Percentiles rank a stretch among this genome's conserved stretches.
Evolutionary conservation across 1,284 basidiomycete genomes (phyloP).

Genomic region (Trichosporon coremiiforme): DNA sequence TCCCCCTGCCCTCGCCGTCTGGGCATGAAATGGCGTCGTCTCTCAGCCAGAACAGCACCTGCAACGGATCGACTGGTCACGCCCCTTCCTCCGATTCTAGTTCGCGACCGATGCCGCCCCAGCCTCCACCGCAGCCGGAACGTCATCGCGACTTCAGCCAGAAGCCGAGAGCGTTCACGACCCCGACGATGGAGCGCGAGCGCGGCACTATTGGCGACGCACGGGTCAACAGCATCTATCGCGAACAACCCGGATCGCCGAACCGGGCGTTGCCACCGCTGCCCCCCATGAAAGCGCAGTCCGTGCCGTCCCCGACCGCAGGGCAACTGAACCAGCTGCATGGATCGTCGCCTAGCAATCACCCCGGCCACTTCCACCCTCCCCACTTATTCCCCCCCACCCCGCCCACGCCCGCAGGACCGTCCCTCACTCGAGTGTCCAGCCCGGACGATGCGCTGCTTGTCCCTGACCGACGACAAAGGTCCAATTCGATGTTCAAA

Average conservation of each 20-base stretch:
- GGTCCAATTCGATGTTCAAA: constrained; percentile 33
- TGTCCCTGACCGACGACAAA: constrained; percentile 26
- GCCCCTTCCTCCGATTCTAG: not conserved
- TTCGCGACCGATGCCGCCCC: constrained; percentile 35
- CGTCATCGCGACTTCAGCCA: constrained; percentile 36
- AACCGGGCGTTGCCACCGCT: constrained; percentile 44
- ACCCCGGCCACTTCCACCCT: constrained; percentile 25
- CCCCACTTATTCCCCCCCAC: constrained; percentile 26
- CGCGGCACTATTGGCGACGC: not conserved
- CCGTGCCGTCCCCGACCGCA: constrained; percentile 22
- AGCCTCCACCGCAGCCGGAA: constrained; percentile 51
- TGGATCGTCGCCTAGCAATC: constrained; percentile 15
- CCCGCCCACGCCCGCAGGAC: constrained; percentile 20
- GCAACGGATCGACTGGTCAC: constrained; percentile 1
- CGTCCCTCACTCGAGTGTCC: constrained; percentile 29
- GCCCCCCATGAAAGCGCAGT: constrained; percentile 31
- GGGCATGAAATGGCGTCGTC: not conserved
- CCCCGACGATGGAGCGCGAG: constrained; percentile 31
- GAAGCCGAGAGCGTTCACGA: constrained; percentile 41
- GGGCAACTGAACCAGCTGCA: constrained; percentile 21
- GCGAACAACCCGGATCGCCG: constrained; percentile 36
- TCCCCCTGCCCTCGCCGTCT: constrained; percentile 3
- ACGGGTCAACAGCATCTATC: constrained; percentile 7
- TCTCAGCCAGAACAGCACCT: constrained; percentile 4
- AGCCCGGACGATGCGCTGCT: constrained; percentile 45